These are phyloP conservation scores for Silene latifolia DNA, from an alignment of 148 eudicot genomes.

Conservation along the genomic window DNA sequence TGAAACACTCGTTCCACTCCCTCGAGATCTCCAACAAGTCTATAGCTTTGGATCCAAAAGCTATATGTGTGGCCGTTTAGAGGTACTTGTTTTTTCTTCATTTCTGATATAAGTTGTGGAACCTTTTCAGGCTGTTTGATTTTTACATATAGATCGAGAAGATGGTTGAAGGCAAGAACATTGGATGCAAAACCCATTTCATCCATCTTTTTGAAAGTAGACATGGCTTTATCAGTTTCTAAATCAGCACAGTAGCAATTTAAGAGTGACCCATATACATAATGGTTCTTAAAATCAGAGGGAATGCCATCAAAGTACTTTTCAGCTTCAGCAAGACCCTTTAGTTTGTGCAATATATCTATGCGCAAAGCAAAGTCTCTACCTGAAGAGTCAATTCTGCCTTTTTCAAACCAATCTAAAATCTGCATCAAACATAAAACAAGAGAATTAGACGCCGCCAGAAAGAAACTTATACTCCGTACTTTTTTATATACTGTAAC, in stretches of 20 bases:
- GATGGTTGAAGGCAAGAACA: conserved; percentile 40
- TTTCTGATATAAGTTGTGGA: conserved; percentile 47
- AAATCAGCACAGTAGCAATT: conserved; percentile 58
- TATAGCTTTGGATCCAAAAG: conserved; percentile 53
- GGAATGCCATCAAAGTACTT: conserved; percentile 53
- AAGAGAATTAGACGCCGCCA: background rate
- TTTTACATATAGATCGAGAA: conserved; percentile 50
- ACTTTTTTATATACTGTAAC: background rate
- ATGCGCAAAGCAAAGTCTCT: conserved; percentile 42
- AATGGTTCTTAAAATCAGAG: conserved; percentile 27
- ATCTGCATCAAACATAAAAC: conserved; percentile 41
- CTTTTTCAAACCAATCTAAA: conserved; percentile 74
- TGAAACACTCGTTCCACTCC: conserved; percentile 56
- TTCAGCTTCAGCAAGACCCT: conserved; percentile 60
- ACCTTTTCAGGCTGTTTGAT: conserved; percentile 63
- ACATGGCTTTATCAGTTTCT: conserved; percentile 51
- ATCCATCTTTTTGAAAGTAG: conserved; percentile 60
- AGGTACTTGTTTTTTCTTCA: conserved; percentile 50
- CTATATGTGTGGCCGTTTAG: conserved; percentile 37
- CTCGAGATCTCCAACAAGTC: conserved; percentile 43
- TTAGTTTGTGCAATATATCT: conserved; percentile 48
- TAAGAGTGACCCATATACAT: conserved; percentile 60
- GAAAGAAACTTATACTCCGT: background rate
- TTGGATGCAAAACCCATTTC: conserved; percentile 28
- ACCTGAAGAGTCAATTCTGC: conserved; percentile 25